Conservation (phyloP, 306 rosid genomes). For the Potentilla sterilis region DNA sequence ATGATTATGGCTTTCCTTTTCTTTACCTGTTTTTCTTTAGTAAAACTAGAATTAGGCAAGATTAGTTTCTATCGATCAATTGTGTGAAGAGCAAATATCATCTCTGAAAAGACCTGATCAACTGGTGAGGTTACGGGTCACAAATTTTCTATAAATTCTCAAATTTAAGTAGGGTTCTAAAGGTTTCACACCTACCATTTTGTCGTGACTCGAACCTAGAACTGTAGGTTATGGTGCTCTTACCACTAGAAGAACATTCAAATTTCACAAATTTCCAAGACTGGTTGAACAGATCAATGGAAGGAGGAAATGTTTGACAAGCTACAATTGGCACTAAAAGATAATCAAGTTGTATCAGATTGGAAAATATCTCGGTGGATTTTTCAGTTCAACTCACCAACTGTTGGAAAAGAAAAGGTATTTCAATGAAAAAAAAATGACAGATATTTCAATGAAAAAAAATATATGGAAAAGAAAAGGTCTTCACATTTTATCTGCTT, state of each 20-base stretch:
- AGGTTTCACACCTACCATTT: too few relatives aligned
- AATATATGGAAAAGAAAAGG: not conserved
- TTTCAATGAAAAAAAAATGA: not conserved
- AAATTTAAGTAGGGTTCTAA: not conserved
- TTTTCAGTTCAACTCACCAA: conserved; percentile 2
- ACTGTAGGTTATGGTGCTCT: too few relatives aligned
- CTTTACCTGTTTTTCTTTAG: not conserved
- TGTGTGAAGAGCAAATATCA: too few relatives aligned
- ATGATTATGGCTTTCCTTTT: not conserved
- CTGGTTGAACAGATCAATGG: not conserved
- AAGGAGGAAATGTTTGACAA: not conserved
- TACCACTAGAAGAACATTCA: not conserved
- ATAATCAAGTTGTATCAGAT: not conserved
- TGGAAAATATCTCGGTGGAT: not conserved
- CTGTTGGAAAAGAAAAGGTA: not conserved
- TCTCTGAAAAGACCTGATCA: too few relatives aligned
- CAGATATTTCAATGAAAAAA: not conserved
- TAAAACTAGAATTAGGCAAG: not conserved
- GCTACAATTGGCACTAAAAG: not conserved
- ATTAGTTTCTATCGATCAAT: not conserved
- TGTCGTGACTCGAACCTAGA: too few relatives aligned
- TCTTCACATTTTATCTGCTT: conserved; percentile 11
- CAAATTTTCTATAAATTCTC: too few relatives aligned
- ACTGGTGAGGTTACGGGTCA: too few relatives aligned
- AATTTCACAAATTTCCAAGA: not conserved